Conservation (phyloP, 345 rosid species). For the Boechera stricta region DNA sequence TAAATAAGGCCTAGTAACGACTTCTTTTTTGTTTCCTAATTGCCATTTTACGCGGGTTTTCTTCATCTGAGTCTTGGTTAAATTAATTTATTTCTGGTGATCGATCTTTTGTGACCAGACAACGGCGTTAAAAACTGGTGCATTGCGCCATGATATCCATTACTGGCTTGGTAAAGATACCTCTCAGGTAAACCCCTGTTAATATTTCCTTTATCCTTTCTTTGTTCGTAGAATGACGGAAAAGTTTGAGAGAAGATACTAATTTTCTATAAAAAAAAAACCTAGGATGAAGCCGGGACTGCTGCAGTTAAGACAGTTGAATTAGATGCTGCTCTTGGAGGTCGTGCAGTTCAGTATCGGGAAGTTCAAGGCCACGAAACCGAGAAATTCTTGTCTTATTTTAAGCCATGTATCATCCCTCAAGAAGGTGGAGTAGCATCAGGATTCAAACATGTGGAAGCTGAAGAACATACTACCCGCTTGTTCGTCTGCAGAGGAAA, state of each 20-base stretch:
- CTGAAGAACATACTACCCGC: constrained; percentile 78
- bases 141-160: constrained; percentile 85
- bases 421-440: constrained; percentile 91
- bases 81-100: not conserved
- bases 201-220: not conserved
- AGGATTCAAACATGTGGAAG: constrained; percentile 87
- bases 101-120: constrained; percentile 52
- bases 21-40: not conserved
- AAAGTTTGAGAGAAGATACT: not conserved
- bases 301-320: constrained; percentile 97
- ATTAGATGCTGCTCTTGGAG: constrained; percentile 98
- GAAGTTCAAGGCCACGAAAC: constrained; percentile 97
- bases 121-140: constrained; percentile 75
- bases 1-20: constrained; percentile 34
- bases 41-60: not conserved
- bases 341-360: constrained; percentile 98
- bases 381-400: constrained; percentile 88
- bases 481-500: constrained; percentile 92
- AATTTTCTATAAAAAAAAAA: not conserved
- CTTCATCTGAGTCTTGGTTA: not conserved
- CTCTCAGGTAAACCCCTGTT: constrained; percentile 57
- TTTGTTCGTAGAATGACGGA: not conserved
- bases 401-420: constrained; percentile 98
- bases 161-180: constrained; percentile 96
- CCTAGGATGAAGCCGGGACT: constrained; percentile 92